A percentile compares a stretch with the other conserved stretches of the same genome.
Evolutionary conservation across 2,329 filamentous ascomycete species (phyloP).

Genomic region (Talaromyces pinophilus): DNA sequence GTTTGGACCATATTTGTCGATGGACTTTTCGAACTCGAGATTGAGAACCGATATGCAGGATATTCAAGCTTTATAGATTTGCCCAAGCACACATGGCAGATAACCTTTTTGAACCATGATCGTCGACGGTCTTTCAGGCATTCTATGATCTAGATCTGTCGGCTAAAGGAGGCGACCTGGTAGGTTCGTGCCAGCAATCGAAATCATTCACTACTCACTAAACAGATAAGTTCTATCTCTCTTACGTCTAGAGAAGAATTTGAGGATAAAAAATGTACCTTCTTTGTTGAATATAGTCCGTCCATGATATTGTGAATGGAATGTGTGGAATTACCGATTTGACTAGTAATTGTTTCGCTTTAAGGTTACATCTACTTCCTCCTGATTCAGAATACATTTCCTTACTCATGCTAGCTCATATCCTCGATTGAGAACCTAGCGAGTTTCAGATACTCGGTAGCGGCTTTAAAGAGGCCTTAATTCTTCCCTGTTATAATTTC

Average conservation of each 20-base stretch:
- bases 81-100: not conserved
- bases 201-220: not conserved
- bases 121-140: not conserved
- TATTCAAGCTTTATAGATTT: not conserved
- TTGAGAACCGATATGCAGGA: not conserved
- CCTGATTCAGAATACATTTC: not conserved
- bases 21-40: too few relatives aligned
- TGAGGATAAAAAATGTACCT: not conserved
- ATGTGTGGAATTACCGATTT: not conserved
- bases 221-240: not conserved
- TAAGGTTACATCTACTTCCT: not conserved
- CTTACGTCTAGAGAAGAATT: not conserved
- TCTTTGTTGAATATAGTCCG: not conserved
- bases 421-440: not conserved
- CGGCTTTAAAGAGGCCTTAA: too few relatives aligned
- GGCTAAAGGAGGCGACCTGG: not conserved
- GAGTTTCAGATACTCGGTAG: not conserved
- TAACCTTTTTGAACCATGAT: not conserved
- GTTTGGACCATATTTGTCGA: too few relatives aligned
- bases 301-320: not conserved
- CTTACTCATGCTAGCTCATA: not conserved
- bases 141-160: not conserved
- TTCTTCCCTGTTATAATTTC: not conserved
- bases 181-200: not conserved
- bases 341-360: not conserved